phyloP scores from a whole-genome alignment of 139 green algal species.

The Micractinium sp. region DNA sequence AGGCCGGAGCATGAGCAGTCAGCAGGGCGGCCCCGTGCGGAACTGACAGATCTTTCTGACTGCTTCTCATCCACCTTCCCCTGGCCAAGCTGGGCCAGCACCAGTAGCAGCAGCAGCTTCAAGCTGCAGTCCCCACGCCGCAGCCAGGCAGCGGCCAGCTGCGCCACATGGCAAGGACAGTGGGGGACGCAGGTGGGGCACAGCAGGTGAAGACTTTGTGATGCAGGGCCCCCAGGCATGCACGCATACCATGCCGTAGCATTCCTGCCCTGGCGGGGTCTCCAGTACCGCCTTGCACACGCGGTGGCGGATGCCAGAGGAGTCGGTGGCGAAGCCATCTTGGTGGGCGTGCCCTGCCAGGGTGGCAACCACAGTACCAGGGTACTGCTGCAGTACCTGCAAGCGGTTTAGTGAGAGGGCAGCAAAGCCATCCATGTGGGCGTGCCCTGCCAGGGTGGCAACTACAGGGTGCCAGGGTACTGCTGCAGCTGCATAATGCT shows the following conservation, averaged over 20 bases:
- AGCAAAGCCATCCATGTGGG: conserved; percentile 54
- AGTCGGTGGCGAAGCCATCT: conserved; percentile 46
- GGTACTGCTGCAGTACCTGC: conserved; percentile 34
- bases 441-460: conserved; percentile 70
- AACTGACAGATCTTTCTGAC: no score
- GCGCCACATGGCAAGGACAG: no score
- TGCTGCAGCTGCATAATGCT: conserved; percentile 22
- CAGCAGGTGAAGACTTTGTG: no score
- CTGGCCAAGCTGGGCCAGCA: no score
- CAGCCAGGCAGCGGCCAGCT: no score
- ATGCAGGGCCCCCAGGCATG: no score
- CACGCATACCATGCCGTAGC: conserved; percentile 53
- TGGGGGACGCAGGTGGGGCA: no score
- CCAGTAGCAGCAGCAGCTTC: no score
- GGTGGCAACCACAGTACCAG: conserved; percentile 59
- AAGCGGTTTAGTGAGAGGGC: conserved; percentile 49
- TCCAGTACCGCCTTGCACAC: conserved; percentile 75
- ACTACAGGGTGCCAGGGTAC: conserved; percentile 52
- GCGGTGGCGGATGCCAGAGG: conserved; percentile 69
- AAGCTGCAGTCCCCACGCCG: no score
- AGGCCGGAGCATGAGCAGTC: no score
- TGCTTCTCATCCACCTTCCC: no score
- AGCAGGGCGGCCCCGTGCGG: no score
- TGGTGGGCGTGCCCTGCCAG: conserved; percentile 75
- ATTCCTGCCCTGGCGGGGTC: conserved; percentile 66